Evolutionary conservation across 768 basidiomycete genomes (phyloP), one percentile per base, ranked within the genome.

Genomic region (Auriculariales sp.): DNA sequence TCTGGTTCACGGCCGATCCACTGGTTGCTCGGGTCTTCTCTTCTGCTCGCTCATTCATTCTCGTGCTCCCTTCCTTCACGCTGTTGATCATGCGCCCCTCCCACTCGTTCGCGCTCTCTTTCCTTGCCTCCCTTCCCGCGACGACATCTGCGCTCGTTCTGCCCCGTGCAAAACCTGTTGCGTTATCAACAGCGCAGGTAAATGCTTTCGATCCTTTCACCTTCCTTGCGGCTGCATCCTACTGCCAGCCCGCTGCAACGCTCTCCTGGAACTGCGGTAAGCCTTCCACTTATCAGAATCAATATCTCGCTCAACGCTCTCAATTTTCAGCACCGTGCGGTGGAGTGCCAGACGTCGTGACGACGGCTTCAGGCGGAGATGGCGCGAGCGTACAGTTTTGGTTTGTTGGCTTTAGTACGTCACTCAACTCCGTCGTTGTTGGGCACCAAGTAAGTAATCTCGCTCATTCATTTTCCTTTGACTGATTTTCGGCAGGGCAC

Each of bases 371-470:
- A 24, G 67, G 68, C 25, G 67, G 68, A 58, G 63, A 44, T 15
- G 39, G 39, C 15, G 28, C 39, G 10, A 25, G 22, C 19, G 27
- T 46, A 17, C 25, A 34, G 14, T 28, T 46, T 45, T 46, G 63
- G 51, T 68, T 61, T 50, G 60, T 71, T 36, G 70, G 67, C 1
- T 62, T 66, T 54, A 65, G 70, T 49, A 58, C 57, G 4, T 49
- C 56, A 2, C 57, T 57, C 5, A 49, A 66, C 27, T 62, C 59
- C 24, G 58, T 71, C 49, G 64, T 70, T 28, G 66, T 72, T 12
- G 67, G 68, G 17, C 70, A 72, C 49, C 60, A 71, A 48, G 70
- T 69, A 15, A n/a, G n/a, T n/a, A n/a, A n/a, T n/a, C n/a, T n/a
- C n/a, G n/a, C n/a, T n/a, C n/a, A n/a, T n/a, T n/a, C n/a, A n/a